Conservation (phyloP, 768 basidiomycete species). For the Chalciporus pseudorubinellus region DNA sequence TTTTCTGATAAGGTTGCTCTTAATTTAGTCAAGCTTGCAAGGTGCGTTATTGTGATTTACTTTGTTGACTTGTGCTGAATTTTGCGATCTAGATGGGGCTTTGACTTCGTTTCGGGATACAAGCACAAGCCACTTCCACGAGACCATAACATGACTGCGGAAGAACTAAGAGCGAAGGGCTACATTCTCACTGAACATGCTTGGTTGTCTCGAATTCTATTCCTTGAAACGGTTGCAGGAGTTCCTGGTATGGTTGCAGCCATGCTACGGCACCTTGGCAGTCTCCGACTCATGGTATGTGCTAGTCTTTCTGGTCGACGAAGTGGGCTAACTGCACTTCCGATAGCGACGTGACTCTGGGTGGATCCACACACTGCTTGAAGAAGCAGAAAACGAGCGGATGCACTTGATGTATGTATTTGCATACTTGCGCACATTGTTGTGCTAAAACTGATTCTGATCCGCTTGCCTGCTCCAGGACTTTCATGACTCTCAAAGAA, state of each 20-base stretch:
- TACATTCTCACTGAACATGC: slow-evolving; percentile 69
- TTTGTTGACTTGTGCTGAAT: slow-evolving; percentile 1
- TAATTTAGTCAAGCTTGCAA: slow-evolving; percentile 54
- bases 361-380: slow-evolving; percentile 91
- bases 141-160: slow-evolving; percentile 60
- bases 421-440: slow-evolving; percentile 5
- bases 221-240: slow-evolving; percentile 88
- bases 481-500: slow-evolving; percentile 89
- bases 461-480: slow-evolving; percentile 46
- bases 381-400: slow-evolving; percentile 96
- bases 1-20: slow-evolving; percentile 72
- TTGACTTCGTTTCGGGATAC: slow-evolving; percentile 86
- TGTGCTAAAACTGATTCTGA: slow-evolving; percentile 10
- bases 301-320: slow-evolving; percentile 8
- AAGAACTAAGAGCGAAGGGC: slow-evolving; percentile 71
- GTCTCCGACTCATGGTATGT: slow-evolving; percentile 82
- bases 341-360: slow-evolving; percentile 52
- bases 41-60: slow-evolving; percentile 32
- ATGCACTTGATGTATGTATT: slow-evolving; percentile 86
- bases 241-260: slow-evolving; percentile 97
- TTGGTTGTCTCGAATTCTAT: slow-evolving; percentile 71
- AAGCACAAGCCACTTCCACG: slow-evolving; percentile 68
- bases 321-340: slow-evolving; percentile 5
- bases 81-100: slow-evolving; percentile 49
- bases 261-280: slow-evolving; percentile 81